Evolutionary conservation across 1,284 basidiomycete species (phyloP).

Genomic region (Rhodotorula sp.): DNA sequence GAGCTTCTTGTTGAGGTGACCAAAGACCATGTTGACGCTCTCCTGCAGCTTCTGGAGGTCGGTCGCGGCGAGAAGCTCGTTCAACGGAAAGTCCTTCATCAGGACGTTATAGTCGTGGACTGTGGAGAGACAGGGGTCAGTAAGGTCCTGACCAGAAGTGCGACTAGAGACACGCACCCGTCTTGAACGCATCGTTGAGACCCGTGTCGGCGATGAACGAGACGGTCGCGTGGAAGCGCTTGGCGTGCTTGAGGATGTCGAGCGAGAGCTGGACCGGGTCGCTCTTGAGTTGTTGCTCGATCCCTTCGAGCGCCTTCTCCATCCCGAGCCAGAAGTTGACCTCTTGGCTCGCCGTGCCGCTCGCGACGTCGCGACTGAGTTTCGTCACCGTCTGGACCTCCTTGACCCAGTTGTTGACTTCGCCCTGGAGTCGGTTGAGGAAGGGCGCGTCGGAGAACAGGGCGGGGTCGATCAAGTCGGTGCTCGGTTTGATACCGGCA

Average conservation of each 20-base stretch:
- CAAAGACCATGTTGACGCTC: slow-evolving; percentile 80
- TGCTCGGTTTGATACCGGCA: slow-evolving; percentile 63
- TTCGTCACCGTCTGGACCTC: slow-evolving; percentile 96
- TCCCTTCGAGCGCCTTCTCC: slow-evolving; percentile 87
- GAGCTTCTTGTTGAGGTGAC: slow-evolving; percentile 93
- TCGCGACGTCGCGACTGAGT: slow-evolving; percentile 82
- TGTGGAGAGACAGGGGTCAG: slow-evolving; percentile 46
- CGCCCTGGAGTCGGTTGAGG: slow-evolving; percentile 87
- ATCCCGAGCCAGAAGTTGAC: slow-evolving; percentile 98
- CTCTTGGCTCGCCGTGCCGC: slow-evolving; percentile 95
- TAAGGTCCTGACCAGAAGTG: too few species aligned
- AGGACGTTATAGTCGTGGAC: slow-evolving; percentile 96
- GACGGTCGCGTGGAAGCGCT: slow-evolving; percentile 95
- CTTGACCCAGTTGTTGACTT: slow-evolving; percentile 98
- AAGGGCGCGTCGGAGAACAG: slow-evolving; percentile 83
- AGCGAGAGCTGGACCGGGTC: slow-evolving; percentile 93
- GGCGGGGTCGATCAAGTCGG: slow-evolving; percentile 71
- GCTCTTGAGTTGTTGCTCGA: slow-evolving; percentile 85
- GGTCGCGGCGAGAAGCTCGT: slow-evolving; percentile 92
- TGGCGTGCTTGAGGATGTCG: slow-evolving; percentile 92
- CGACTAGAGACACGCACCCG: slow-evolving; percentile 57
- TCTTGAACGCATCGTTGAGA: slow-evolving; percentile 84
- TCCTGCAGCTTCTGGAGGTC: slow-evolving; percentile 94
- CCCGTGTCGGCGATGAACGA: slow-evolving; percentile 98
- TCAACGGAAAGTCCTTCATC: slow-evolving; percentile 98